These are phyloP conservation scores for Hypoxylon subgilvum DNA, from an alignment of 495 filamentous ascomycete genomes.

Conservation along the genomic window DNA sequence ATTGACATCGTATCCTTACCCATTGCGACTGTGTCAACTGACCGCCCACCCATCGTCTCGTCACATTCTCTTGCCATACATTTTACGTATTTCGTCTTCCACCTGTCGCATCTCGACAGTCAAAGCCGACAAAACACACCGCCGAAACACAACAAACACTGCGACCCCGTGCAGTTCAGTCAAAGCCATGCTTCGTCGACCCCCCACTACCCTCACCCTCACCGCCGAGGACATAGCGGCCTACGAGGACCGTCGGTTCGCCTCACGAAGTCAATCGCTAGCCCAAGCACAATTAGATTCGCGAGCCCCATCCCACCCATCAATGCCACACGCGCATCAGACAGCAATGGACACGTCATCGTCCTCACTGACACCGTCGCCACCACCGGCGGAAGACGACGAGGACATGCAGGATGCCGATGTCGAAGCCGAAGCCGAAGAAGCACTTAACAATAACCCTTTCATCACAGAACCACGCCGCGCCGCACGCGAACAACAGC, in stretches of 20 bases:
- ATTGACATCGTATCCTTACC: too few species aligned
- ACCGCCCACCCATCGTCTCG: too few species aligned
- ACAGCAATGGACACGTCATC: conserved; percentile 38
- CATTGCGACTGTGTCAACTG: too few species aligned
- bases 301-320: conserved; percentile 17
- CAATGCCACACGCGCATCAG: conserved; percentile 20
- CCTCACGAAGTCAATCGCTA: conserved; percentile 38
- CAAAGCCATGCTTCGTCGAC: conserved; percentile 77
- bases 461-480: conserved; percentile 35
- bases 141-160: background rate
- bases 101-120: too few species aligned
- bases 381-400: conserved; percentile 23
- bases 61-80: too few species aligned
- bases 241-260: conserved; percentile 68
- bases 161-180: background rate
- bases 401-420: conserved; percentile 36
- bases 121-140: background rate
- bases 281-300: conserved; percentile 35
- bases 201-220: conserved; percentile 76
- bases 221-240: conserved; percentile 78
- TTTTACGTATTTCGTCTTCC: too few species aligned
- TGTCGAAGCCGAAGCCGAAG: conserved; percentile 35
- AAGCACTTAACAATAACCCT: conserved; percentile 39
- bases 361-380: conserved; percentile 20
- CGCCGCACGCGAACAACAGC: conserved; percentile 22